Conservation (phyloP, 805 yeast genomes). For the Barnettozyma populi region DNA sequence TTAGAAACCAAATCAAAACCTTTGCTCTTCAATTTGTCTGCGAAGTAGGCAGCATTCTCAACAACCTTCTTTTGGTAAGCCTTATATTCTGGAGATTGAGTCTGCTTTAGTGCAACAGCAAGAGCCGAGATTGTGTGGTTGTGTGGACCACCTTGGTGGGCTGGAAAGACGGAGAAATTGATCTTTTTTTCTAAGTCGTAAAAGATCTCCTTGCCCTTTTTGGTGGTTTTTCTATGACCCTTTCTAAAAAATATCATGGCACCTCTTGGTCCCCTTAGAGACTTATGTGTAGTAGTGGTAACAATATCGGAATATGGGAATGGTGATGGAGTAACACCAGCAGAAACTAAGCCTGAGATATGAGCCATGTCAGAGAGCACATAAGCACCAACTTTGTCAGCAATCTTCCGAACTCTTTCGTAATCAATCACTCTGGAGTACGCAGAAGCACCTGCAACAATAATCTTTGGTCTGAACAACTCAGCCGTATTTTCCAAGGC, state of each 20-base stretch:
- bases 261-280: slow-evolving; percentile 99
- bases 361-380: slow-evolving; percentile 98
- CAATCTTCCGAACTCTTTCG: slow-evolving; percentile 93
- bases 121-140: slow-evolving; percentile 97
- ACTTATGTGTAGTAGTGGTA: slow-evolving; percentile 98
- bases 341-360: slow-evolving; percentile 92
- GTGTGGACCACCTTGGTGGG: slow-evolving; percentile 99
- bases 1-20: slow-evolving; percentile 83
- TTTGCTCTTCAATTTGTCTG: slow-evolving; percentile 58
- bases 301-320: slow-evolving; percentile 96
- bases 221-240: slow-evolving; percentile 84
- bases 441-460: slow-evolving; percentile 98
- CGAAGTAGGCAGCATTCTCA: slow-evolving; percentile 82
- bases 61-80: slow-evolving; percentile 86
- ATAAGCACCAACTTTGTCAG: slow-evolving; percentile 96
- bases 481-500: slow-evolving; percentile 86
- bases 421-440: slow-evolving; percentile 96
- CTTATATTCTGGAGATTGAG: slow-evolving; percentile 82
- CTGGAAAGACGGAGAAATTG: slow-evolving; percentile 99
- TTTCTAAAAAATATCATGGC: slow-evolving; percentile 99
- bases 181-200: slow-evolving; percentile 93
- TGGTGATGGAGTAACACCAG: slow-evolving; percentile 94
- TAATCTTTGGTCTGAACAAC: slow-evolving; percentile 90
- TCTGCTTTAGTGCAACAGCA: slow-evolving; percentile 95
- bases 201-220: slow-evolving; percentile 85